A percentile compares a stretch with the other conserved stretches of the same genome.
Conservation (phyloP, 2,329 filamentous ascomycete genomes). For the Cordyceps cicadae region DNA sequence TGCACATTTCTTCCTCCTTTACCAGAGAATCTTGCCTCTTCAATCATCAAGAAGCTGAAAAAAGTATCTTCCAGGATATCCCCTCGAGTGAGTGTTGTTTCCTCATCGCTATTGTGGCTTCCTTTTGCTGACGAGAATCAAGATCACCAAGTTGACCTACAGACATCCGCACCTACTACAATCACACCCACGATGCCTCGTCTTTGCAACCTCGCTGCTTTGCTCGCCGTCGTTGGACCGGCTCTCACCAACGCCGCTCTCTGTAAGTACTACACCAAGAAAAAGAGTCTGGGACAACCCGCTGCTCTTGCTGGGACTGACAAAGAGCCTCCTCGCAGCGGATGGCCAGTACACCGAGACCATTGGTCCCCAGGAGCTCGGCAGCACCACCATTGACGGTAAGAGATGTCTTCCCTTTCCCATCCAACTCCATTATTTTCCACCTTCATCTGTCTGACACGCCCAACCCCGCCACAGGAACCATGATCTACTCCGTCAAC, state of each 20-base stretch:
- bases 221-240: conserved; percentile 1
- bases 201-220: background rate
- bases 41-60: background rate
- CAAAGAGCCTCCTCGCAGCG: conserved; percentile 16
- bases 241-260: background rate
- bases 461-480: conserved; percentile 16
- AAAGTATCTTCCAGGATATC: background rate
- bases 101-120: background rate
- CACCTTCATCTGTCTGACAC: background rate
- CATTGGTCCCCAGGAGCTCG: conserved; percentile 24
- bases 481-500: conserved; percentile 27
- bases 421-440: background rate
- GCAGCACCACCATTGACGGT: conserved; percentile 26
- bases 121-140: background rate
- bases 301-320: background rate
- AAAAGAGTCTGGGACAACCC: background rate
- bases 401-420: conserved; percentile 7
- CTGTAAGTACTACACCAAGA: background rate
- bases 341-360: conserved; percentile 21
- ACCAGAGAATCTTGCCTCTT: background rate
- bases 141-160: background rate
- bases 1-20: background rate
- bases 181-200: conserved; percentile 3
- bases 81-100: background rate
- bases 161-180: too few species aligned